Base-by-base conservation (phyloP, 768 basidiomycete species). In the Phaffia tasmanica region DNA sequence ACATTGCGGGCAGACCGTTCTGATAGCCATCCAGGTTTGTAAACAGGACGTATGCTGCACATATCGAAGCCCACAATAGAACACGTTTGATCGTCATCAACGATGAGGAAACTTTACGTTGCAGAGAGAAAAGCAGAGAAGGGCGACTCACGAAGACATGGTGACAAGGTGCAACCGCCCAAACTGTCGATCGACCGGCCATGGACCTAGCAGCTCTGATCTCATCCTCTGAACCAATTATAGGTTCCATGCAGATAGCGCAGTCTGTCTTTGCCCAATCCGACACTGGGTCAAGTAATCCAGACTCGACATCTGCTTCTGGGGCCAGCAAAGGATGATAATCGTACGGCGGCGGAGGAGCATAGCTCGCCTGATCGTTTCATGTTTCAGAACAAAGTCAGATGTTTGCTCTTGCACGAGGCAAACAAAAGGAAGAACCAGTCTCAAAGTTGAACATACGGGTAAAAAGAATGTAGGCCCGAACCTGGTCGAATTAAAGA, bases 241-340 rank as follows among this genome's bases (percentile, higher is more conserved):
- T 49, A 25, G 50, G 30, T 14, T 68, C 67, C 67, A 68, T 68
- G 47, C 67, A 68, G n/a, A 68, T 68, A 3, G 62, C 62, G 18
- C 67, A 68, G 50, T 68, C 67, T 4, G 25, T 61, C 27, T 53
- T 35, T 18, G 55, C 57, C 57, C 57, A 59, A 23, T 47, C 21
- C 32, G 8, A 14, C 25, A 27, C 60, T 21, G 27, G 30, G 29
- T 56, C 23, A 16, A n/a, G 27, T 32, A 19, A 35, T 47, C 54
- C 30, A 9, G n/a, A 7, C 51, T 68, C 67, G 47, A 57, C 50
- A 50, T 68, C 67, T 21, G 23, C 42, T 27, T 16, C 27, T 16
- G n/a, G 0, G 21, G 67, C 55, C 3, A 62, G 47, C 1, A 29
- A 18, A 0, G 53, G 55, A 25, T 68, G 67, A 51, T 68, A 68